These are phyloP conservation scores for Fusarium verrucosum DNA, from an alignment of 2,329 filamentous ascomycete genomes.

Conservation along the genomic window DNA sequence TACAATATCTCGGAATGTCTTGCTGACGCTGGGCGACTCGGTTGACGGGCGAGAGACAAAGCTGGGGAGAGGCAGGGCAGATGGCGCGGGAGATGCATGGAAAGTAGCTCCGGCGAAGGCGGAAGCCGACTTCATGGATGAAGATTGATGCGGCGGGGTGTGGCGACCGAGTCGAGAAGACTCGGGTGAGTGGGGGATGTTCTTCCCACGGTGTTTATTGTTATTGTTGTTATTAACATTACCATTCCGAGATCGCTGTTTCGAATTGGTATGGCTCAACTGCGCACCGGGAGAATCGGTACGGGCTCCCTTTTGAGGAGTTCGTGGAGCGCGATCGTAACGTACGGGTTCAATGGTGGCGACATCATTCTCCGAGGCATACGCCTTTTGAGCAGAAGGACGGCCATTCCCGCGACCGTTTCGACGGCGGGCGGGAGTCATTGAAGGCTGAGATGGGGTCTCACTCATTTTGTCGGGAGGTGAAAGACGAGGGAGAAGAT, in stretches of 20 bases:
- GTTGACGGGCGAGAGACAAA: constrained; percentile 81
- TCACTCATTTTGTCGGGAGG: constrained; percentile 48
- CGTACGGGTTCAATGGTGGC: constrained; percentile 46
- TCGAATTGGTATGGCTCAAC: constrained; percentile 42
- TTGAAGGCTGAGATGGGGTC: constrained; percentile 46
- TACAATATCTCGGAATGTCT: constrained; percentile 49
- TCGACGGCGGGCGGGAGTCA: constrained; percentile 51
- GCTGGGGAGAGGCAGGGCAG: constrained; percentile 87
- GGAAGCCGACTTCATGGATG: constrained; percentile 58
- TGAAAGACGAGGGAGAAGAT: constrained; percentile 2
- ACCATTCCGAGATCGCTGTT: constrained; percentile 44
- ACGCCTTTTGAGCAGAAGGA: constrained; percentile 60
- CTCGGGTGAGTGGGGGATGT: constrained; percentile 53
- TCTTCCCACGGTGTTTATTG: constrained; percentile 48
- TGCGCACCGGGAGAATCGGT: constrained; percentile 50
- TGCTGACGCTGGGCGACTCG: constrained; percentile 61
- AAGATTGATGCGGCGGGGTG: constrained; percentile 55
- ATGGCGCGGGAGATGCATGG: constrained; percentile 91
- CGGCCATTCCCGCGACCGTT: constrained; percentile 55
- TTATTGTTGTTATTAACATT: constrained; percentile 26
- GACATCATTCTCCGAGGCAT: constrained; percentile 67
- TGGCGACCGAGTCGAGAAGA: constrained; percentile 52
- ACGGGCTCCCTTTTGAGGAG: constrained; percentile 56
- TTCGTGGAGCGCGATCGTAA: constrained; percentile 53
- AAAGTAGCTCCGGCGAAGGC: constrained; percentile 94